phyloP scores from a whole-genome alignment of 768 basidiomycete genomes.

The Podaxis carcinomalis region DNA sequence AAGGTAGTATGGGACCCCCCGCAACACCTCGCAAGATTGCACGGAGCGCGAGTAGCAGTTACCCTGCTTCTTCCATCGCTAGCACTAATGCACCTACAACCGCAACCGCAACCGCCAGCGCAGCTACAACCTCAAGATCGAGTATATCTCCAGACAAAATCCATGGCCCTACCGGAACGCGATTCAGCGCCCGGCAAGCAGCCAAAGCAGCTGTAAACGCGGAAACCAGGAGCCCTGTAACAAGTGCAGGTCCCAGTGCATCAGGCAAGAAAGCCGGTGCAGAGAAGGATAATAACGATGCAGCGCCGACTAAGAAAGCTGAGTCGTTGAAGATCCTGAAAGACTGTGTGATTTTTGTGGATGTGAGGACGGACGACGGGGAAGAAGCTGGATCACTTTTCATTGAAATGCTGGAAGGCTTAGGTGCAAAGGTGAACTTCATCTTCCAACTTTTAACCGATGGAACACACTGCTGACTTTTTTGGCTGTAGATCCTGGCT shows the following conservation, averaged over 20 bases:
- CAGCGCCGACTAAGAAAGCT: conserved; percentile 20
- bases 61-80: conserved; percentile 23
- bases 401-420: conserved; percentile 71
- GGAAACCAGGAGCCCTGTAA: conserved; percentile 15
- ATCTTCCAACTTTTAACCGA: neutral
- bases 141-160: conserved; percentile 1
- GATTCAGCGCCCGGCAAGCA: conserved; percentile 30
- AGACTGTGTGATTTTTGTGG: conserved; percentile 79
- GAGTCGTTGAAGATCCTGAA: conserved; percentile 54
- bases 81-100: conserved; percentile 17
- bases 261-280: conserved; percentile 18
- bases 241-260: neutral
- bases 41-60: conserved; percentile 38
- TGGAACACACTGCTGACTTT: neutral
- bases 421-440: conserved; percentile 73
- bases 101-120: conserved; percentile 13
- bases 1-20: conserved; percentile 43
- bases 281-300: conserved; percentile 14
- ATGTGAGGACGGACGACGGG: conserved; percentile 81
- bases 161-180: conserved; percentile 11
- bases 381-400: conserved; percentile 80
- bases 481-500: conserved; percentile 43
- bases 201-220: conserved; percentile 21
- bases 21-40: conserved; percentile 34
- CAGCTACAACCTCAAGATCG: neutral